A percentile compares a stretch with the other conserved stretches of the same genome.
phyloP scores from a whole-genome alignment of 805 yeast species.

The Pichia exigua region DNA sequence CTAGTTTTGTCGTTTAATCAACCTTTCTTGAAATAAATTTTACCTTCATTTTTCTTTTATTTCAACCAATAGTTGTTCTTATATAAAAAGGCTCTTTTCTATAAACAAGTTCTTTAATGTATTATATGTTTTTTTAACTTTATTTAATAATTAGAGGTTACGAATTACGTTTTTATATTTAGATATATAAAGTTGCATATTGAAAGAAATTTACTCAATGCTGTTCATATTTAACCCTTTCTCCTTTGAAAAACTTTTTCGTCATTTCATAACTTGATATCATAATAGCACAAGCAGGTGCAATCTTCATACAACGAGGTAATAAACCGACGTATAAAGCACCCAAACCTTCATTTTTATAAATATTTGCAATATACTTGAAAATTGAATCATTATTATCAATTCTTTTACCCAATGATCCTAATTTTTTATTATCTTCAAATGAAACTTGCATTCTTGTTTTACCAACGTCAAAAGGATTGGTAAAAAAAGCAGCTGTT shows the following conservation, averaged over 20 bases:
- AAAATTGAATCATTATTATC: slow-evolving; percentile 50
- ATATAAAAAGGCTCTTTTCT: background rate
- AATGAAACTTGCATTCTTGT: slow-evolving; percentile 75
- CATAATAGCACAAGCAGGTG: slow-evolving; percentile 98
- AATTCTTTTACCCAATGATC: slow-evolving; percentile 8
- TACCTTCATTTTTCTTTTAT: background rate
- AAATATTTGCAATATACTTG: slow-evolving; percentile 53
- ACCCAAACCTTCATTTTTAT: slow-evolving; percentile 62
- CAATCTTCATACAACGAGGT: slow-evolving; percentile 84
- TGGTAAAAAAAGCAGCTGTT: slow-evolving; percentile 78
- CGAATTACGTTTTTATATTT: background rate
- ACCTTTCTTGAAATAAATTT: background rate
- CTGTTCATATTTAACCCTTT: background rate
- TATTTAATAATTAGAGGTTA: background rate
- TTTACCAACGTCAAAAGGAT: slow-evolving; percentile 96
- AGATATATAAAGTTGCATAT: background rate
- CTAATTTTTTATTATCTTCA: slow-evolving; percentile 21
- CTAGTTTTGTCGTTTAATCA: background rate
- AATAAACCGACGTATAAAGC: slow-evolving; percentile 83
- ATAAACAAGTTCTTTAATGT: background rate
- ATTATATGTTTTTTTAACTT: background rate
- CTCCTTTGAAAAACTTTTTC: slow-evolving; percentile 45
- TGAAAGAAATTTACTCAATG: background rate
- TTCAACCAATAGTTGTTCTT: background rate
- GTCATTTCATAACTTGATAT: slow-evolving; percentile 90